Base-by-base conservation (phyloP, 129 eudicot genomes). In the Glebionis coronaria region DNA sequence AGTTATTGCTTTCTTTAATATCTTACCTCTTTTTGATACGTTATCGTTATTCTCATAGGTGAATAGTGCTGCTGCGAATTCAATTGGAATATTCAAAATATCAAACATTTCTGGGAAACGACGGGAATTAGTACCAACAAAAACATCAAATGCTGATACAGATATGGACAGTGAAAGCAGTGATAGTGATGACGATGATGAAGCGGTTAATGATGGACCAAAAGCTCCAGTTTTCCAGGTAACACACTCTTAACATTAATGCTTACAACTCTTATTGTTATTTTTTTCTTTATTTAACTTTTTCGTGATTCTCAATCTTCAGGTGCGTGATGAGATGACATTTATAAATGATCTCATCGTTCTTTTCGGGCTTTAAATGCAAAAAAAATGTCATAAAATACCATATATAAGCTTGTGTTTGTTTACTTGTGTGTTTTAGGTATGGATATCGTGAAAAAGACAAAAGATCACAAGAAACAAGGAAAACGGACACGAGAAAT, bases 81-180 rank as follows among this genome's bases (percentile, higher is more conserved):
- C 81, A 29, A 86, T 94, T 79, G 99, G 87, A 56, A 78, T 94
- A 54, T 89, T 94, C 73, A 94, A 89, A 73, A 61, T 94, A 61
- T 84, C 95, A 13, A 94, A 89, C 73, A 77, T 94, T 42, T 86
- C 95, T 14, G 99, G 99, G 9, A 94, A 84, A 81, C 82, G 83
- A 16, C 86, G 95, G 9, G 88, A 83, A 9, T 70, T 86, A 63
- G 84, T 88, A n/a, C 98, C 92, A 9, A 66, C 74, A 10, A 84
- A 86, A 76, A n/a, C 47, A 25, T 56, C 75, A 29, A 69, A 72
- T 25, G 84, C 83, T 50, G 96, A 78, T 64, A 76, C 91, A 1
- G 98, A 88, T 76, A 86, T 83, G 87, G 96, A 93, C 15, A 81
- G 90, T 70, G 92, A 92, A 8, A 84, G 89, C 50, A 84, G 85